Evolutionary conservation across 495 filamentous ascomycete genomes (phyloP), one percentile per base, ranked within the genome.

Genomic region (Hypomontagnella monticulosa): DNA sequence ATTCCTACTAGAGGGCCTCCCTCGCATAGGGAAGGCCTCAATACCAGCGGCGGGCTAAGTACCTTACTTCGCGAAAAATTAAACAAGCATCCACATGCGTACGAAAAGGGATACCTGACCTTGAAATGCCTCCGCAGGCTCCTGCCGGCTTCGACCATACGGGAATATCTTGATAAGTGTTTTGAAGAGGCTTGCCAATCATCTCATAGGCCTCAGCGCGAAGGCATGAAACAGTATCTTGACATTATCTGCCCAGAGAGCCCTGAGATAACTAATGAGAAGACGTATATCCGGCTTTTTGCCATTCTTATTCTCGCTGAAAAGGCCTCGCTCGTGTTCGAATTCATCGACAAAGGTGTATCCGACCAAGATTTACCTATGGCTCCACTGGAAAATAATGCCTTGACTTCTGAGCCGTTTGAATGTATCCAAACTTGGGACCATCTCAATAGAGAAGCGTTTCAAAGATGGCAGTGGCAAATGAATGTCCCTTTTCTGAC

Each of bases 341-440:
- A 51, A 14, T 63, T 63, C 43, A 63, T 63, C 12, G 60, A 57
- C 9, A 40, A 32, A 2, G 44, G 36, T 2, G n/a, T 63, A 1
- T n/a, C 15, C 12, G 58, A 61, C 14, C 9, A 32, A 4, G 1
- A 2, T 14, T 8, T 61, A 12, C 48, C 49, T 11, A 54, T 40
- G 8, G 40, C 18, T 16, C 5, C 32, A 2, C 7, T 43, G 1
- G 16, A 54, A 3, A 12, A 16, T 44, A 15, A 36, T 43, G 9
- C 30, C 1, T 18, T n/a, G 1, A 5, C 16, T 10, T 27, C 23
- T 6, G 41, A n/a, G n/a, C n/a, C n/a, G n/a, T n/a, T n/a, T n/a
- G n/a, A n/a, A n/a, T 37, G 36, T 19, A 59, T 53, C 9, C 2
- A 19, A 16, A 6, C 4, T 4, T 30, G 37, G 33, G 30, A 20